Conservation (phyloP, 129 eudicot genomes). For the Artemisia argyi region DNA sequence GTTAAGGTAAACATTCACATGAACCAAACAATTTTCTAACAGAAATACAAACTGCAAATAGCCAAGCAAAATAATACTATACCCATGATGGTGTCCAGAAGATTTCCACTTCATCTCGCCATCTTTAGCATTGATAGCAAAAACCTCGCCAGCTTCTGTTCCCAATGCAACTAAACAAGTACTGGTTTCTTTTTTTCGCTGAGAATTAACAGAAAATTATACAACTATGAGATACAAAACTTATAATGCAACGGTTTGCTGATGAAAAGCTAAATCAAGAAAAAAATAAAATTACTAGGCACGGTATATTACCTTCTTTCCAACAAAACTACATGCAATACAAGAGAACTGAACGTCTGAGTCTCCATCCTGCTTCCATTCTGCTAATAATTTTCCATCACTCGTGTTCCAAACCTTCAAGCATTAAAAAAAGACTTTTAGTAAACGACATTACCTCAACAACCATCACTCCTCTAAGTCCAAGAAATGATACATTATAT, state of each 20-base stretch:
- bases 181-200: conserved; percentile 44
- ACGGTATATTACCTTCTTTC: conserved; percentile 46
- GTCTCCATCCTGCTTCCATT: conserved; percentile 46
- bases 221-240: conserved; percentile 6
- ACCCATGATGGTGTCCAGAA: conserved; percentile 49
- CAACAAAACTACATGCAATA: conserved; percentile 44
- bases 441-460: neutral
- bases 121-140: conserved; percentile 33
- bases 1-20: neutral
- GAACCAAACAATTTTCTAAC: no score
- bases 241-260: no score
- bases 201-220: neutral
- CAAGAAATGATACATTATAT: neutral
- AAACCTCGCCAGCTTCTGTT: conserved; percentile 42
- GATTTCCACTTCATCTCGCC: conserved; percentile 49
- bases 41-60: neutral
- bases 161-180: conserved; percentile 56
- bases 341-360: conserved; percentile 32
- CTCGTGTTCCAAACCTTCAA: conserved; percentile 64
- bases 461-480: neutral
- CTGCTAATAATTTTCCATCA: conserved; percentile 45
- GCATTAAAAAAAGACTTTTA: neutral
- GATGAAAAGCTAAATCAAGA: neutral
- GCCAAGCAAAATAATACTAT: neutral
- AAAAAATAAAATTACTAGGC: neutral